Conservation (phyloP, 176 grass and related monocot genomes). For the Musa schizocarpa region DNA sequence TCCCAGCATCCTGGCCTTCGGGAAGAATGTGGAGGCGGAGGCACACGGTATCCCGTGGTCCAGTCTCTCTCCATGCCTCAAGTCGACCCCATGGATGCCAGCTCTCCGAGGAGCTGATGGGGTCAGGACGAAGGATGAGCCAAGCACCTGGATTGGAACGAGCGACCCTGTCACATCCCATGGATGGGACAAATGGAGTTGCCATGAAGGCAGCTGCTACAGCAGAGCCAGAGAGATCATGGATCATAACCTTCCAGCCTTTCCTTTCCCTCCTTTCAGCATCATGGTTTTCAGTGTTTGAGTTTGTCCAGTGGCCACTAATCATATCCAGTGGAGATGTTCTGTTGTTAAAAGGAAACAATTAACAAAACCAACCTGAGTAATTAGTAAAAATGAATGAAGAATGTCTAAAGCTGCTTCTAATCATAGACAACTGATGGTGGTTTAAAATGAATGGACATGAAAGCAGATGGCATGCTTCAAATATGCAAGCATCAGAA, state of each 20-base stretch:
- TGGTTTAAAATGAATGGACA: not conserved
- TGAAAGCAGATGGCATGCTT: not conserved
- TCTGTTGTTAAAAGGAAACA: constrained; percentile 22
- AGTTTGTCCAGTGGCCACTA: constrained; percentile 36
- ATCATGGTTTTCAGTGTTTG: constrained; percentile 31
- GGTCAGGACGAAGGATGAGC: constrained; percentile 51
- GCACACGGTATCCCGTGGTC: constrained; percentile 25
- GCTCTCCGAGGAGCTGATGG: constrained; percentile 35
- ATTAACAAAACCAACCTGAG: not conserved
- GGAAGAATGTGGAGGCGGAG: constrained; percentile 51
- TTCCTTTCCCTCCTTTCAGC: constrained; percentile 39
- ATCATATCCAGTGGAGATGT: constrained; percentile 34
- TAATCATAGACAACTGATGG: not conserved
- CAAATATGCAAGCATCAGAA: not conserved
- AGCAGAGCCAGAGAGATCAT: constrained; percentile 81
- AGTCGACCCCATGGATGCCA: constrained; percentile 91
- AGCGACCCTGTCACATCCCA: constrained; percentile 54
- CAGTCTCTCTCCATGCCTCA: constrained; percentile 64
- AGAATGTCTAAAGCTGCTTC: not conserved
- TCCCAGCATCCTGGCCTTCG: constrained; percentile 55
- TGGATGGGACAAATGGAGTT: constrained; percentile 84
- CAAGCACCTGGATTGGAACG: constrained; percentile 84
- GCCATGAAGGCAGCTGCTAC: constrained; percentile 80
- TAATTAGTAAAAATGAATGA: not conserved
- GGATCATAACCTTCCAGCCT: constrained; percentile 81